Percentiles rank a stretch among this genome's conserved stretches.
phyloP scores from a whole-genome alignment of 2,329 filamentous ascomycete species.

The Annulohypoxylon truncatum region DNA sequence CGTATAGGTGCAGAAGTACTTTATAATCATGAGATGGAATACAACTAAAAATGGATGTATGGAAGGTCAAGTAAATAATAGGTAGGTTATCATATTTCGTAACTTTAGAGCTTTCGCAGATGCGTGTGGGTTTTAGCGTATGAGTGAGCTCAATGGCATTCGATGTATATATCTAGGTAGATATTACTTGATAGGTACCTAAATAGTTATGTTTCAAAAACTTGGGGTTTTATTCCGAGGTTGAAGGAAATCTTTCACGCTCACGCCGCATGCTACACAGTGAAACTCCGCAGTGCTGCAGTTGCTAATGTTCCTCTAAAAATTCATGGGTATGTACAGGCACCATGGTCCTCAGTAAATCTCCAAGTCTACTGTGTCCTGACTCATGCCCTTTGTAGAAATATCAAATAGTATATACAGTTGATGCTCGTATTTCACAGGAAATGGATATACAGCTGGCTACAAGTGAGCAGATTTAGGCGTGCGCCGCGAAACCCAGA shows the following conservation, averaged over 20 bases:
- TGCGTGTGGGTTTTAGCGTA: too few relatives aligned
- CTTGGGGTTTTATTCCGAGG: neutral
- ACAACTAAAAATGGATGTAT: neutral
- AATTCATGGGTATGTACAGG: slow-evolving; percentile 27
- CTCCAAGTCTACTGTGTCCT: slow-evolving; percentile 29
- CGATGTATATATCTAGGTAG: neutral
- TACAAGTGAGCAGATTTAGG: slow-evolving; percentile 58
- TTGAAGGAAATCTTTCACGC: neutral
- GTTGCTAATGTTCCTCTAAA: slow-evolving; percentile 28
- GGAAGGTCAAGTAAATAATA: too few relatives aligned
- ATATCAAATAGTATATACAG: slow-evolving; percentile 34
- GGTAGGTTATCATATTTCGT: too few relatives aligned
- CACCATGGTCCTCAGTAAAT: slow-evolving; percentile 17
- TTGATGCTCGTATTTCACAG: slow-evolving; percentile 9
- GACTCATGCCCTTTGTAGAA: slow-evolving; percentile 13
- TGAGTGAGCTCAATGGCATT: neutral
- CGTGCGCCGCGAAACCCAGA: slow-evolving; percentile 61
- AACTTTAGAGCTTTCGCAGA: too few relatives aligned
- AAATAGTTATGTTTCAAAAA: neutral
- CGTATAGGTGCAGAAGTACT: neutral
- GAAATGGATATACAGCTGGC: slow-evolving; percentile 14
- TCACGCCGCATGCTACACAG: neutral
- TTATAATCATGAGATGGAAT: neutral
- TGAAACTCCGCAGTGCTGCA: neutral
- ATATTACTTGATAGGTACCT: neutral